Evolutionary conservation across 345 rosid species (phyloP).

Genomic region (Hypericum perforatum): DNA sequence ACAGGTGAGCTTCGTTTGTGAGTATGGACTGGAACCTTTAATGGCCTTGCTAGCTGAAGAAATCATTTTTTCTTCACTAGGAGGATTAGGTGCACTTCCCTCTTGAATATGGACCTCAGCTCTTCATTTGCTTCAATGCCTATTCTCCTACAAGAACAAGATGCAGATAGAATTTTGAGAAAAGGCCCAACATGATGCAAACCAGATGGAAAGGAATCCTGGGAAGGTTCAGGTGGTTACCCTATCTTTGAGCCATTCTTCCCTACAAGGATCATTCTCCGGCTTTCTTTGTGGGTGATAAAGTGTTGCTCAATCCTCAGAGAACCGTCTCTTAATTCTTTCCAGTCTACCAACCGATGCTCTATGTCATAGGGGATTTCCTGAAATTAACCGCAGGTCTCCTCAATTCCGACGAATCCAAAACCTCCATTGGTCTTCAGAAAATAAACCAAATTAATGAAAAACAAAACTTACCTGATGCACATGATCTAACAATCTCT

Average conservation of each 20-base stretch:
- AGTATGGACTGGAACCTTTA: no score
- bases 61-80: constrained; percentile 23
- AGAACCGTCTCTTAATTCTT: constrained; percentile 73
- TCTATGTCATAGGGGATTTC: constrained; percentile 75
- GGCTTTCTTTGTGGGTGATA: constrained; percentile 64
- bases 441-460: background rate
- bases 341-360: constrained; percentile 84
- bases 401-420: background rate
- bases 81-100: constrained; percentile 82
- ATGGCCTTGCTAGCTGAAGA: no score
- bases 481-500: constrained; percentile 73
- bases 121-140: constrained; percentile 94
- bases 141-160: constrained; percentile 51
- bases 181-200: background rate
- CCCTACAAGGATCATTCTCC: constrained; percentile 88
- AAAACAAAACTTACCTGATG: constrained; percentile 60
- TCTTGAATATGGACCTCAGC: constrained; percentile 65
- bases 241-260: constrained; percentile 80
- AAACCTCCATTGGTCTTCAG: no score
- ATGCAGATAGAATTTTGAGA: background rate
- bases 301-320: constrained; percentile 88
- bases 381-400: constrained; percentile 25
- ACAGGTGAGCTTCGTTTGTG: no score
- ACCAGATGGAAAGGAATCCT: background rate
- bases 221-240: constrained; percentile 22